Conservation (phyloP, 768 basidiomycete genomes). For the Mycena latifolia region DNA sequence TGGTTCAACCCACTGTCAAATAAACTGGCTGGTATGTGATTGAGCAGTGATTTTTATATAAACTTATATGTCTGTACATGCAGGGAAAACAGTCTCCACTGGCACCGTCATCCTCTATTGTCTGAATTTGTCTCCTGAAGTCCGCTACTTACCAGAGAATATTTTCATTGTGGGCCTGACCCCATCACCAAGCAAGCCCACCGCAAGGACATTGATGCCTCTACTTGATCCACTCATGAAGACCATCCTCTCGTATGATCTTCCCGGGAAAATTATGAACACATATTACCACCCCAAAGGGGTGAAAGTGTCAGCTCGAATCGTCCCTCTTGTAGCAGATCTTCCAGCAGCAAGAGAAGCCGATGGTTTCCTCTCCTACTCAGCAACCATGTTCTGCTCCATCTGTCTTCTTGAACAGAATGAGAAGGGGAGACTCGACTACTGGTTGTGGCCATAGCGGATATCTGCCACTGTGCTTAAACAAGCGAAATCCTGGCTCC, state of each 20-base stretch:
- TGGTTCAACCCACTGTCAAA: slow-evolving; percentile 42
- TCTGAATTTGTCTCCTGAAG: slow-evolving; percentile 40
- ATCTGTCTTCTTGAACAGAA: slow-evolving; percentile 26
- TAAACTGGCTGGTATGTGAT: slow-evolving; percentile 36
- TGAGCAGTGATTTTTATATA: neutral
- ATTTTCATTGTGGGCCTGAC: slow-evolving; percentile 42
- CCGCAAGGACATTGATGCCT: slow-evolving; percentile 15
- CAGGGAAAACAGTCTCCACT: slow-evolving; percentile 14
- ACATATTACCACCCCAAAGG: slow-evolving; percentile 33
- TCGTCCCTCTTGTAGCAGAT: slow-evolving; percentile 34
- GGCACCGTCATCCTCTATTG: slow-evolving; percentile 37
- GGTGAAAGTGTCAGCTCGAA: slow-evolving; percentile 17
- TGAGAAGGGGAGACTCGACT: slow-evolving; percentile 28
- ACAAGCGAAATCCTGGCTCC: slow-evolving; percentile 31
- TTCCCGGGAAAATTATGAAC: slow-evolving; percentile 15
- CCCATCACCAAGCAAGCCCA: slow-evolving; percentile 43
- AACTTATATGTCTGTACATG: neutral
- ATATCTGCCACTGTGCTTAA: slow-evolving; percentile 21
- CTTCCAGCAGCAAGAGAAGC: slow-evolving; percentile 30
- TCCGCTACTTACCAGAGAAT: slow-evolving; percentile 40
- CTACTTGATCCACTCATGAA: slow-evolving; percentile 22
- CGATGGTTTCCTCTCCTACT: slow-evolving; percentile 28
- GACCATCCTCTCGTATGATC: slow-evolving; percentile 8
- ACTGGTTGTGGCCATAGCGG: slow-evolving; percentile 18
- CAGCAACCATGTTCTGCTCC: slow-evolving; percentile 32